Conservation (phyloP, 2,329 filamentous ascomycete species). For the Sarocladium oryzae region DNA sequence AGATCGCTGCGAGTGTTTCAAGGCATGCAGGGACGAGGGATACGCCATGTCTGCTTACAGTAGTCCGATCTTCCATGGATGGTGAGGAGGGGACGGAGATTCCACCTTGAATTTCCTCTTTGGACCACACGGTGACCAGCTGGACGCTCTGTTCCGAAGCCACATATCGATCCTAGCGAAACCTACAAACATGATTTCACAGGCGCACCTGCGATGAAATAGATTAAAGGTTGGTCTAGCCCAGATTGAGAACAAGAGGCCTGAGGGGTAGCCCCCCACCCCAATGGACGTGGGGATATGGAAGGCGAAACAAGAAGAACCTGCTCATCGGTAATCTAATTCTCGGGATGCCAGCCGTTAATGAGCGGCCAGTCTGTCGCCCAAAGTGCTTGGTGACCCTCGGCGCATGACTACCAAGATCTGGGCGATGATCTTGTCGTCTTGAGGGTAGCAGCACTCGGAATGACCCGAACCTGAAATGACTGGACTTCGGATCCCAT, state of each 20-base stretch:
- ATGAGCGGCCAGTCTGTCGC: neutral
- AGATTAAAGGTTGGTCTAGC: neutral
- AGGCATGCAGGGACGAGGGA: conserved; percentile 2
- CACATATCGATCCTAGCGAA: neutral
- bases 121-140: neutral
- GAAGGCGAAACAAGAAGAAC: neutral
- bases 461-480: neutral
- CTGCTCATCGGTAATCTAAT: neutral
- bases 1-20: neutral
- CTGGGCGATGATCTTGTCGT: neutral
- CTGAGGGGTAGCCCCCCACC: neutral
- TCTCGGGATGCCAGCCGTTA: neutral
- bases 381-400: neutral
- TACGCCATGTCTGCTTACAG: neutral
- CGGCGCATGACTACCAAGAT: neutral
- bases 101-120: neutral
- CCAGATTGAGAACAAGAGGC: neutral
- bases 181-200: neutral
- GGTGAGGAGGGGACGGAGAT: neutral
- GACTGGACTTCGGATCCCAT: neutral
- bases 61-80: neutral
- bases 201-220: neutral
- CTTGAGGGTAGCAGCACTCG: neutral
- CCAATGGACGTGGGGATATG: neutral
- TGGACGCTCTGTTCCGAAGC: neutral